A percentile compares a stretch with the other conserved stretches of the same genome.
These are phyloP conservation scores for Neonectria neomacrospora DNA, from an alignment of 2,329 filamentous ascomycete species.

Conservation along the genomic window DNA sequence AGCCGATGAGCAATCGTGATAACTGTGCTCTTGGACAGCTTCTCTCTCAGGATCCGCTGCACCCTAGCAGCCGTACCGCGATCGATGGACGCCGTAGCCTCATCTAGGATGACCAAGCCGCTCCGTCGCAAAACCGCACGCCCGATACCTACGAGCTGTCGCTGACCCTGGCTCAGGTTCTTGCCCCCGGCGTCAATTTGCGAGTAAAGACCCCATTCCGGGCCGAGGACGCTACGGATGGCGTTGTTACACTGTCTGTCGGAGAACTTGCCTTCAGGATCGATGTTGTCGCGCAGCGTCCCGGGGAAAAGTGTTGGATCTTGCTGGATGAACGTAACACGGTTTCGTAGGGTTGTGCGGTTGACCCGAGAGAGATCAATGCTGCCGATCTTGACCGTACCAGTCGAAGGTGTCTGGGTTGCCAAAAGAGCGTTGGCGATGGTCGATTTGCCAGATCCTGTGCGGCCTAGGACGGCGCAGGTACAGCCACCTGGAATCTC, in stretches of 20 bases:
- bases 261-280: constrained; percentile 70
- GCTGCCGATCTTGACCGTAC: constrained; percentile 64
- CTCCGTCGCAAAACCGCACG: constrained; percentile 69
- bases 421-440: constrained; percentile 69
- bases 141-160: constrained; percentile 70
- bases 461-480: constrained; percentile 80
- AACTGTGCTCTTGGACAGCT: constrained; percentile 67
- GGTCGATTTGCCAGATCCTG: constrained; percentile 89
- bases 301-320: constrained; percentile 72
- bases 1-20: constrained; percentile 75
- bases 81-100: constrained; percentile 73
- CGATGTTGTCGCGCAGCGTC: constrained; percentile 71
- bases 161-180: constrained; percentile 71
- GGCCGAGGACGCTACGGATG: constrained; percentile 69
- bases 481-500: constrained; percentile 74
- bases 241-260: constrained; percentile 61
- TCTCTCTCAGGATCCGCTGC: constrained; percentile 66
- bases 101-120: constrained; percentile 71
- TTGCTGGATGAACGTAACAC: constrained; percentile 72
- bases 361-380: constrained; percentile 64
- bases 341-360: constrained; percentile 65
- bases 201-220: constrained; percentile 59
- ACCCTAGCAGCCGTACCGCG: constrained; percentile 67
- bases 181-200: constrained; percentile 68
- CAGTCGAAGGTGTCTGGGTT: constrained; percentile 62